These are phyloP conservation scores for Parathielavia hyrcaniae DNA, from an alignment of 495 filamentous ascomycete species.

Conservation along the genomic window DNA sequence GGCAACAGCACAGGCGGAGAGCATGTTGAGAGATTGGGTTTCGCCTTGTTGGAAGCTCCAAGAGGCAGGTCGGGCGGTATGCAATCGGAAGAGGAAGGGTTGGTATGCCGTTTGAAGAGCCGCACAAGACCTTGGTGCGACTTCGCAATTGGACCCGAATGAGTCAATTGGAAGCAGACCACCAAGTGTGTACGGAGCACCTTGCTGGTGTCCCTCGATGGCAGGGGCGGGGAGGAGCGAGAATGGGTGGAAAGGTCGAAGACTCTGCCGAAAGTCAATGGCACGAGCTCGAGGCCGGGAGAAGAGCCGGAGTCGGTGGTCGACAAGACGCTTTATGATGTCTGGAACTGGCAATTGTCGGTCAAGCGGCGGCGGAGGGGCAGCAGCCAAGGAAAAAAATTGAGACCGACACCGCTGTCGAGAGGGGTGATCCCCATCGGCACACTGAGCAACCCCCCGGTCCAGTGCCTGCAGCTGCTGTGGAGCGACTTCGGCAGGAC, in stretches of 20 bases:
- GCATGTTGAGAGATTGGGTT: slow-evolving; percentile 20
- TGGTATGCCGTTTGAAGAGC: background rate
- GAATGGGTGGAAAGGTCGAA: slow-evolving; percentile 13
- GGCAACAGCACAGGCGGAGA: slow-evolving; percentile 35
- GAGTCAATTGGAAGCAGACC: slow-evolving; percentile 25
- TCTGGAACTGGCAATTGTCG: slow-evolving; percentile 20
- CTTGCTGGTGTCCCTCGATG: slow-evolving; percentile 20
- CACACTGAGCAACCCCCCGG: background rate
- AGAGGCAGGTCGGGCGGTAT: background rate
- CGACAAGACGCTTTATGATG: slow-evolving; percentile 12
- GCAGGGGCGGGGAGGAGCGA: slow-evolving; percentile 16
- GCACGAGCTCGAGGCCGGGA: slow-evolving; percentile 15
- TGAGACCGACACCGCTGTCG: slow-evolving; percentile 35
- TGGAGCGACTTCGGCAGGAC: slow-evolving; percentile 16
- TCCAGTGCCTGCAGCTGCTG: slow-evolving; percentile 5
- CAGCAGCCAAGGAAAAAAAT: slow-evolving; percentile 29
- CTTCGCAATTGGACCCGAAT: slow-evolving; percentile 13
- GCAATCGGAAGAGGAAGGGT: background rate
- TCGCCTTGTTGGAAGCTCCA: background rate
- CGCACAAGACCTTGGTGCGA: slow-evolving; percentile 1
- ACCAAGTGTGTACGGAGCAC: slow-evolving; percentile 1
- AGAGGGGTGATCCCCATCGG: background rate
- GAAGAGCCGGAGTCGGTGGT: slow-evolving; percentile 19
- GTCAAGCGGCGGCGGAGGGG: slow-evolving; percentile 27
- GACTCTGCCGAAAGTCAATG: slow-evolving; percentile 26